These are phyloP conservation scores for Ophiostoma pallidulum DNA, from an alignment of 2,329 filamentous ascomycete genomes.

Conservation along the genomic window DNA sequence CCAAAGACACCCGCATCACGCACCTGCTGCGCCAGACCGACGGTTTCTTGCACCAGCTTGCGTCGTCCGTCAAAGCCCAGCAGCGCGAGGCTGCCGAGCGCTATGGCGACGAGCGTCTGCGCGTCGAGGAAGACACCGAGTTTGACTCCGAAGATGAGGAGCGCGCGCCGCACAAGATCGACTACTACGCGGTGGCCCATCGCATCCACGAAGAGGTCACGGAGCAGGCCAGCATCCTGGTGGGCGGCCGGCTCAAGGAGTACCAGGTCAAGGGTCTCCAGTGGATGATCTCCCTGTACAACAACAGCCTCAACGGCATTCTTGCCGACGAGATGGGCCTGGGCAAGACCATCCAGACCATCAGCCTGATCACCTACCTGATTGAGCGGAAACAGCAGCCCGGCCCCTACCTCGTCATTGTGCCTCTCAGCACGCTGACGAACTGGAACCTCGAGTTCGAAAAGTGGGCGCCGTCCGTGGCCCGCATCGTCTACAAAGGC, in stretches of 20 bases:
- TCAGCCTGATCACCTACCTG: conserved; percentile 92
- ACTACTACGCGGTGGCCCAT: conserved; percentile 98
- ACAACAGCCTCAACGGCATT: conserved; percentile 99
- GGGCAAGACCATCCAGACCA: conserved; percentile 98
- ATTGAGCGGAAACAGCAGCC: conserved; percentile 91
- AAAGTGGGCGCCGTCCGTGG: conserved; percentile 89
- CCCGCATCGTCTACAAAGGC: conserved; percentile 91
- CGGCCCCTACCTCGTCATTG: conserved; percentile 92
- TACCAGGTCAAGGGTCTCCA: conserved; percentile 98
- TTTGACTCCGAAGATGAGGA: conserved; percentile 61
- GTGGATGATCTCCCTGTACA: conserved; percentile 99
- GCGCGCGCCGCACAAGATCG: conserved; percentile 71
- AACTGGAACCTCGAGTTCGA: conserved; percentile 99
- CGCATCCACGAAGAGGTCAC: conserved; percentile 88
- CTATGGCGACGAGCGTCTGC: conserved; percentile 56
- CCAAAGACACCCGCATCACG: conserved; percentile 98
- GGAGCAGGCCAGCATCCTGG: conserved; percentile 72
- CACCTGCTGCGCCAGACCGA: conserved; percentile 95
- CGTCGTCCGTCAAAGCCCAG: conserved; percentile 87
- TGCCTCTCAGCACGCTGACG: conserved; percentile 90
- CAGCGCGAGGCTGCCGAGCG: conserved; percentile 73
- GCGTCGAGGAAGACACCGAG: conserved; percentile 54
- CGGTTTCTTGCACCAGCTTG: conserved; percentile 91
- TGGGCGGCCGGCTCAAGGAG: conserved; percentile 89
- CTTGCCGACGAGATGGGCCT: conserved; percentile 99